Conservation (phyloP, 805 yeast genomes). For the Starmera quercuum region DNA sequence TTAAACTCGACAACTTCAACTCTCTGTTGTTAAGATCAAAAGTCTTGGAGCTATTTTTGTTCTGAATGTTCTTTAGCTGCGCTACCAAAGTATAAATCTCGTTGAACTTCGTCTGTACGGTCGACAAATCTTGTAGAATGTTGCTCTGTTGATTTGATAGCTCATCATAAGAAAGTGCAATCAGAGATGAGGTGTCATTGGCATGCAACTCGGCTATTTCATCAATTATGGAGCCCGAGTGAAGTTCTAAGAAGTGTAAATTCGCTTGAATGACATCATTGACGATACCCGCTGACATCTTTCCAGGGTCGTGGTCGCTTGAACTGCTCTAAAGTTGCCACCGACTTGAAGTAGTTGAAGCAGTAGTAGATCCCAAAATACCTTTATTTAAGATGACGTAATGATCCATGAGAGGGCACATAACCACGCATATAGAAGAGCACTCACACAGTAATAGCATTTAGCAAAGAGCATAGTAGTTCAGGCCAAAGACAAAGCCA, state of each 20-base stretch:
- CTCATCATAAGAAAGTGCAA: neutral
- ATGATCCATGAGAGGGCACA: too few relatives aligned
- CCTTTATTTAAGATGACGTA: too few relatives aligned
- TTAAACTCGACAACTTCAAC: conserved; percentile 6
- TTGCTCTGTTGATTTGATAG: neutral
- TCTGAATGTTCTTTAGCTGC: neutral
- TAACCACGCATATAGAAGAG: too few relatives aligned
- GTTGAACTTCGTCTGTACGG: neutral
- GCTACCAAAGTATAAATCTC: neutral
- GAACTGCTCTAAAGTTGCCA: too few relatives aligned
- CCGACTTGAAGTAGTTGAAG: too few relatives aligned
- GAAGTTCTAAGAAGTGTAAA: conserved; percentile 5
- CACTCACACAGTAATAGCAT: too few relatives aligned
- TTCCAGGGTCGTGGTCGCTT: too few relatives aligned
- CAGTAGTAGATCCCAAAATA: too few relatives aligned
- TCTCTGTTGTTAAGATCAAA: neutral
- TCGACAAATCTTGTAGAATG: neutral
- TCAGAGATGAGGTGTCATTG: neutral
- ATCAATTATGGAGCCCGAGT: conserved; percentile 7
- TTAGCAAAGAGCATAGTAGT: too few relatives aligned
- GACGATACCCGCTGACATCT: conserved; percentile 11
- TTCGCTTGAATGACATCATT: conserved; percentile 10
- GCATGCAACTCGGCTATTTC: conserved; percentile 11
- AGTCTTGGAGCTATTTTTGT: neutral
- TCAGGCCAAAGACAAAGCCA: too few relatives aligned